Conservation (phyloP, 768 basidiomycete species). For the Sporobolomyces phaffii region DNA sequence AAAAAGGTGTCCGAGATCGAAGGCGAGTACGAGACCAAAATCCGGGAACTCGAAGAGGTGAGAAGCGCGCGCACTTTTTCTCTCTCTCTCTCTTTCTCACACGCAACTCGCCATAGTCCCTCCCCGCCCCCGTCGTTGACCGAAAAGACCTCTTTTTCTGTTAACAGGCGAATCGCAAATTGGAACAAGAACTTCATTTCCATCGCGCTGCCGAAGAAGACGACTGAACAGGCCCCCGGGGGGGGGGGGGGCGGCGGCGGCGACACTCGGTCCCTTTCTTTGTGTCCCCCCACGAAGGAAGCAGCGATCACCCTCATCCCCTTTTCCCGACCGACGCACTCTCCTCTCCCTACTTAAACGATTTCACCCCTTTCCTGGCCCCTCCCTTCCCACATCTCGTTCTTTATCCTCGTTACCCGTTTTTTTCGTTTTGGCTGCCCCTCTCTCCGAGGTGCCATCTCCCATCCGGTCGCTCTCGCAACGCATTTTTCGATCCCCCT, state of each 20-base stretch:
- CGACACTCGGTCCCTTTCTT: not conserved
- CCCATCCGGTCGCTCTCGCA: too few species aligned
- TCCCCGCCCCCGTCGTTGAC: not conserved
- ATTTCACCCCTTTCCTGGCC: too few species aligned
- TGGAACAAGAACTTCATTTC: conserved; percentile 21
- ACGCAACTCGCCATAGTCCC: not conserved
- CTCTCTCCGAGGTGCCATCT: not conserved
- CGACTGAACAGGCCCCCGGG: too few species aligned
- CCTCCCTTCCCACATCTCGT: not conserved
- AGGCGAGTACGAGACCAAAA: conserved; percentile 60
- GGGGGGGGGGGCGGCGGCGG: not conserved
- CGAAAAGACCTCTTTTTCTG: not conserved
- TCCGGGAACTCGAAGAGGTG: conserved; percentile 45
- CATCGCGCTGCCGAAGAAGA: conserved; percentile 19
- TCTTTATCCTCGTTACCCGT: not conserved
- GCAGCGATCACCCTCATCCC: too few species aligned
- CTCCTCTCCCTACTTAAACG: too few species aligned
- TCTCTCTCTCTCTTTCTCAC: not conserved
- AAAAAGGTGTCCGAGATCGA: conserved; percentile 69
- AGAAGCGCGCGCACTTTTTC: not conserved
- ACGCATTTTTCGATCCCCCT: too few species aligned
- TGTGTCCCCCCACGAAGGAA: too few species aligned
- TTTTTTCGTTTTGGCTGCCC: not conserved
- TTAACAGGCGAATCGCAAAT: conserved; percentile 3
- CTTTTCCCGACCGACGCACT: too few species aligned